Evolutionary conservation across 2,329 filamentous ascomycete genomes (phyloP).

Genomic region (Fusarium pilosicola): DNA sequence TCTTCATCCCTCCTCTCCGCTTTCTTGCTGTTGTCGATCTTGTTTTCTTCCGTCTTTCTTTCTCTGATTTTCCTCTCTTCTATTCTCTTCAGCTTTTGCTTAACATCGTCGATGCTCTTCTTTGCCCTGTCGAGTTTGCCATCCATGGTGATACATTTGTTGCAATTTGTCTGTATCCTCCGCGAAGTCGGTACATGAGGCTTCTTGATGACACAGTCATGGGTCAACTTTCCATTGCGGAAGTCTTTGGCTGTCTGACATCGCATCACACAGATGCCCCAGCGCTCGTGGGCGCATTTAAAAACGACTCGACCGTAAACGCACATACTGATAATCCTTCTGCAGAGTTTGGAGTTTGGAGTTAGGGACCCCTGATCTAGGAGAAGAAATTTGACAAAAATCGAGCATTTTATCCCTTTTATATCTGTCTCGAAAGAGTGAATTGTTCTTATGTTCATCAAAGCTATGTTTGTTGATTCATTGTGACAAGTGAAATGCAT

Average conservation of each 20-base stretch:
- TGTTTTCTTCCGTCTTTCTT: neutral
- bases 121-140: constrained; percentile 21
- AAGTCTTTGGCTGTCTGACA: constrained; percentile 36
- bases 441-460: neutral
- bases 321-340: constrained; percentile 41
- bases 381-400: neutral
- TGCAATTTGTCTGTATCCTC: constrained; percentile 36
- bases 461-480: neutral
- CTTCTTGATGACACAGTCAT: constrained; percentile 33
- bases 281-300: constrained; percentile 41
- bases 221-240: neutral
- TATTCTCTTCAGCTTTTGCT: neutral
- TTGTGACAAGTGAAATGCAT: neutral
- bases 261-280: constrained; percentile 40
- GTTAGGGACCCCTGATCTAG: neutral
- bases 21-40: neutral
- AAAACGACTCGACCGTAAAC: constrained; percentile 42
- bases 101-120: constrained; percentile 22
- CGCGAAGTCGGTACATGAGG: constrained; percentile 40
- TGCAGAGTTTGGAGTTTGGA: neutral
- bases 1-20: neutral
- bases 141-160: constrained; percentile 37
- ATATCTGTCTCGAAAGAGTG: constrained; percentile 5
- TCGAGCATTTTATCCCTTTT: constrained; percentile 5
- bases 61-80: neutral